Evolutionary conservation across 2,329 filamentous ascomycete genomes (phyloP).

Genomic region (Chaetomiaceae sp.): DNA sequence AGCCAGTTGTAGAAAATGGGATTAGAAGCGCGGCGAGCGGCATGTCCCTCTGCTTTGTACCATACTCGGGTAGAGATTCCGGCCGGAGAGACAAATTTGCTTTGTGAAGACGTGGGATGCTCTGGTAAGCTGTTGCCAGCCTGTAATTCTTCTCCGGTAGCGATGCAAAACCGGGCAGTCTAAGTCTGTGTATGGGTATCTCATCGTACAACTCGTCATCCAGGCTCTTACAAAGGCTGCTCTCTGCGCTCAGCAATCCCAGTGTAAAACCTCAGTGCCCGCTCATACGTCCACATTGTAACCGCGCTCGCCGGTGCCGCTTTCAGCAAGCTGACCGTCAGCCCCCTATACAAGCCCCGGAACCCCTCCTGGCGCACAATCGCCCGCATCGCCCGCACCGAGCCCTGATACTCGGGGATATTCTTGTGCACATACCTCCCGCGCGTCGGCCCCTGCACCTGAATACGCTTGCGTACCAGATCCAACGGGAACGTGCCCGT

Average conservation of each 20-base stretch:
- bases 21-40: neutral
- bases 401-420: constrained; percentile 75
- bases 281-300: constrained; percentile 93
- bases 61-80: constrained; percentile 15
- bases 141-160: neutral
- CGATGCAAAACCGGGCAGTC: constrained; percentile 5
- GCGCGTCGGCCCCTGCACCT: constrained; percentile 89
- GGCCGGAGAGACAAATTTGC: constrained; percentile 15
- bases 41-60: constrained; percentile 12
- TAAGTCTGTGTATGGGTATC: constrained; percentile 9
- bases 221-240: constrained; percentile 7
- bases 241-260: constrained; percentile 27
- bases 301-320: constrained; percentile 88
- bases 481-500: constrained; percentile 90
- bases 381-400: constrained; percentile 57
- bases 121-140: neutral
- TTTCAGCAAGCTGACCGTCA: constrained; percentile 86
- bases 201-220: neutral
- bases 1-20: neutral
- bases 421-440: constrained; percentile 73
- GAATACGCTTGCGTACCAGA: constrained; percentile 83
- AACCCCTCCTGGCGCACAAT: constrained; percentile 70
- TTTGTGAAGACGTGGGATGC: constrained; percentile 3
- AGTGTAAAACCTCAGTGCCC: constrained; percentile 57
- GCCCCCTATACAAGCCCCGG: constrained; percentile 77